phyloP scores from a whole-genome alignment of 1,139 yeast species.

The Hemisphaericaspora xylofermentans region DNA sequence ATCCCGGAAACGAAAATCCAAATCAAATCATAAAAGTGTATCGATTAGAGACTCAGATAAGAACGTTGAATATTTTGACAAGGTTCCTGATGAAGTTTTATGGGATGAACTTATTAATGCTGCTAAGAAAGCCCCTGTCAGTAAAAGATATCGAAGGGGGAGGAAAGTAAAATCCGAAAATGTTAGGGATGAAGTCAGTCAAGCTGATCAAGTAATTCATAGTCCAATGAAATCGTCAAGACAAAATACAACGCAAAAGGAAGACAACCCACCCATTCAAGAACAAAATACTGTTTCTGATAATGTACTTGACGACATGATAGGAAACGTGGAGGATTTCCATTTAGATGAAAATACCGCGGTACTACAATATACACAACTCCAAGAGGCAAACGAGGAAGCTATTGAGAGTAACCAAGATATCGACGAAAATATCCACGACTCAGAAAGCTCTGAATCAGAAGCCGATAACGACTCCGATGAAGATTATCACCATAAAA shows the following conservation, averaged over 20 bases:
- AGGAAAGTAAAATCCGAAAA: neutral
- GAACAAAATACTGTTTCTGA: too few relatives aligned
- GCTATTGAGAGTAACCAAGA: too few relatives aligned
- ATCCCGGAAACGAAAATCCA: neutral
- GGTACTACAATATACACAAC: too few relatives aligned
- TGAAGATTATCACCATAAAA: neutral
- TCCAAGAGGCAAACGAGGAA: neutral
- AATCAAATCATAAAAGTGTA: conserved; percentile 1
- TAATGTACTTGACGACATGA: too few relatives aligned
- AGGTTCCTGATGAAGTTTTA: conserved; percentile 25
- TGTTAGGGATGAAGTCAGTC: neutral
- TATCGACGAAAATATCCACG: neutral
- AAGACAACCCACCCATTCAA: too few relatives aligned
- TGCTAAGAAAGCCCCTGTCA: conserved; percentile 7
- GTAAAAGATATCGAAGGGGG: neutral
- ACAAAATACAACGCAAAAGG: too few relatives aligned
- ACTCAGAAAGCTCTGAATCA: neutral
- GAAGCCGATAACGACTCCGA: neutral
- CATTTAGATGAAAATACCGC: too few relatives aligned
- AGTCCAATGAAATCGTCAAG: too few relatives aligned
- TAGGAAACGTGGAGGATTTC: too few relatives aligned
- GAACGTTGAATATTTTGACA: conserved; percentile 26
- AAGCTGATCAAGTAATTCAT: too few relatives aligned
- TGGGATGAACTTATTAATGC: conserved; percentile 21
- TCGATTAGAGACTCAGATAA: conserved; percentile 17